Conservation (phyloP, 75 land plant genomes). For the Sequoiadendron giganteum region DNA sequence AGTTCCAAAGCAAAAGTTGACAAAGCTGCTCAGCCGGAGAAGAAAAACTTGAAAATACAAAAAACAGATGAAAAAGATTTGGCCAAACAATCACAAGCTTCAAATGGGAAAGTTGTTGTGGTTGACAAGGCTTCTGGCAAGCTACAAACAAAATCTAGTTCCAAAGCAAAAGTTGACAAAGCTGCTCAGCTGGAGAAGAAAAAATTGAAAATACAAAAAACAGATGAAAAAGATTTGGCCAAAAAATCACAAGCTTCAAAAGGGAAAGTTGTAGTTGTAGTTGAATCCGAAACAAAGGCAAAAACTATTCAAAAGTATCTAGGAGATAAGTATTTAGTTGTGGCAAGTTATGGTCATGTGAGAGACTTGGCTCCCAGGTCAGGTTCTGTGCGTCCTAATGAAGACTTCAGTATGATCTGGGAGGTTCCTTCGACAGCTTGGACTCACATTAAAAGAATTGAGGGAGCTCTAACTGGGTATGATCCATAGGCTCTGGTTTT, state of each 20-base stretch:
- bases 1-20: neutral
- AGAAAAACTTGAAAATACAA: neutral
- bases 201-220: neutral
- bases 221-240: neutral
- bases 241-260: neutral
- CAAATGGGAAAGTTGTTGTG: conserved; percentile 62
- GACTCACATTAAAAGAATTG: conserved; percentile 80
- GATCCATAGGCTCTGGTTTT: conserved; percentile 4
- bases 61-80: neutral
- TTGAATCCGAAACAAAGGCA: conserved; percentile 92
- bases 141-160: neutral
- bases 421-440: conserved; percentile 89
- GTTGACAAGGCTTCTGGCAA: conserved; percentile 43
- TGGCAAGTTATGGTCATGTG: conserved; percentile 97
- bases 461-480: conserved; percentile 81
- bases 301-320: conserved; percentile 89
- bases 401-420: conserved; percentile 95
- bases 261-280: conserved; percentile 80
- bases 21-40: neutral
- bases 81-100: neutral
- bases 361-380: conserved; percentile 89
- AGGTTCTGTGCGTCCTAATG: conserved; percentile 92
- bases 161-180: neutral
- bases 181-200: neutral
- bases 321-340: conserved; percentile 70